Evolutionary conservation across 1,284 basidiomycete genomes (phyloP).

Genomic region (Malassezia sympodialis): DNA sequence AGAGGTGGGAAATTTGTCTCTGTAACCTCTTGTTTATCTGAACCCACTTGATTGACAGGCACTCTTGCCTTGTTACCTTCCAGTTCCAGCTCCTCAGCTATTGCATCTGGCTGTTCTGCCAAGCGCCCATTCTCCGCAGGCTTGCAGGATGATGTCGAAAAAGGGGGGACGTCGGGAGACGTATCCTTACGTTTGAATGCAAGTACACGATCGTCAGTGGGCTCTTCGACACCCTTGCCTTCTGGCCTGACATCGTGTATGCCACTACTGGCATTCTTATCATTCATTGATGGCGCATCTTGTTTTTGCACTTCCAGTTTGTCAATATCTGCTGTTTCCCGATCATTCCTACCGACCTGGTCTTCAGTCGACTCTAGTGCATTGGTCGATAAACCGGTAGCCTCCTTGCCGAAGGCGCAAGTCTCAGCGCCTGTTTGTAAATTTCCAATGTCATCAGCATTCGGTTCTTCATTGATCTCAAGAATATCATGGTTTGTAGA

Average conservation of each 20-base stretch:
- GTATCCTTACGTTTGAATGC: too few relatives aligned
- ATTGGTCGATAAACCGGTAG: neutral
- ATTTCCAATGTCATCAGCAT: neutral
- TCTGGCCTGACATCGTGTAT: too few relatives aligned
- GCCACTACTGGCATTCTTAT: too few relatives aligned
- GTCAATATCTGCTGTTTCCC: neutral
- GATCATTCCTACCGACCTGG: neutral
- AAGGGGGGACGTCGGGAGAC: too few relatives aligned
- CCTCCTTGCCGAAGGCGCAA: neutral
- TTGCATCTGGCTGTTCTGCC: neutral
- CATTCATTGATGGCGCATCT: neutral
- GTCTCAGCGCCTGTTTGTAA: neutral
- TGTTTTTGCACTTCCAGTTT: neutral
- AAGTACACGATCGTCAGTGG: too few relatives aligned
- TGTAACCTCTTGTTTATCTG: neutral
- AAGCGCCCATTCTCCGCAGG: too few relatives aligned
- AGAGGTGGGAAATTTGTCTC: neutral
- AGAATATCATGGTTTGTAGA: neutral
- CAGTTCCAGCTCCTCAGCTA: neutral
- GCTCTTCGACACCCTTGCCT: too few relatives aligned
- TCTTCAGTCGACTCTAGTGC: neutral
- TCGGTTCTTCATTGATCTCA: neutral
- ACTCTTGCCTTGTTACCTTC: neutral
- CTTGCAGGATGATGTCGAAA: too few relatives aligned
- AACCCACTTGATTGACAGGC: neutral